Conservation (phyloP, 2,329 filamentous ascomycete species). For the Fusarium lyarnte region DNA sequence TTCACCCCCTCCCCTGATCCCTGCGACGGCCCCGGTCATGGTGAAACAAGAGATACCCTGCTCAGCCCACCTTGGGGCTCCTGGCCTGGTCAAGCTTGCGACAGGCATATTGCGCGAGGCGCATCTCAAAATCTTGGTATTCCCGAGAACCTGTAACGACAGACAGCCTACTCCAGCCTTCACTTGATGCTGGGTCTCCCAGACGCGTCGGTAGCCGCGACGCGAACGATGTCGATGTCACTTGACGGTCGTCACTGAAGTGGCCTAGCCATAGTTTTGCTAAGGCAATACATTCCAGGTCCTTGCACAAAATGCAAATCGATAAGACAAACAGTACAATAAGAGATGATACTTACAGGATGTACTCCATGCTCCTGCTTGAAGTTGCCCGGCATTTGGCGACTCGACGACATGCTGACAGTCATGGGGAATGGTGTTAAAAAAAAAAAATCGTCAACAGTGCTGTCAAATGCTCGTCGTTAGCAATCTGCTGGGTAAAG, state of each 20-base stretch:
- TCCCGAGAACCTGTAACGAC: slow-evolving; percentile 28
- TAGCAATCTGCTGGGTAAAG: slow-evolving; percentile 27
- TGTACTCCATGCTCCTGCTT: slow-evolving; percentile 45
- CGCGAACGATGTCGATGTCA: slow-evolving; percentile 12
- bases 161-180: slow-evolving; percentile 20
- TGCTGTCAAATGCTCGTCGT: slow-evolving; percentile 23
- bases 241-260: not conserved
- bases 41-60: slow-evolving; percentile 65
- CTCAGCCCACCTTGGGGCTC: slow-evolving; percentile 55
- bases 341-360: slow-evolving; percentile 41
- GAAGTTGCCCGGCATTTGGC: slow-evolving; percentile 43
- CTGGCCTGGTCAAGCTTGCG: slow-evolving; percentile 57
- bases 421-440: slow-evolving; percentile 31
- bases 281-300: not conserved
- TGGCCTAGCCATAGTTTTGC: not conserved
- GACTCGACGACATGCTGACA: slow-evolving; percentile 45
- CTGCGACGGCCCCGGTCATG: slow-evolving; percentile 52
- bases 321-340: not conserved
- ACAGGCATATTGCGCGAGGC: slow-evolving; percentile 45
- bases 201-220: slow-evolving; percentile 28
- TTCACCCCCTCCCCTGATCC: slow-evolving; percentile 38
- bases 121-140: slow-evolving; percentile 33
- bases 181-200: slow-evolving; percentile 34
- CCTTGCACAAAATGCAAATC: not conserved
- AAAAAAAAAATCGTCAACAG: slow-evolving; percentile 5